A percentile compares a stretch with the other conserved stretches of the same genome.
Evolutionary conservation across 2,329 filamentous ascomycete genomes (phyloP).

Genomic region (Phoma herbarum): DNA sequence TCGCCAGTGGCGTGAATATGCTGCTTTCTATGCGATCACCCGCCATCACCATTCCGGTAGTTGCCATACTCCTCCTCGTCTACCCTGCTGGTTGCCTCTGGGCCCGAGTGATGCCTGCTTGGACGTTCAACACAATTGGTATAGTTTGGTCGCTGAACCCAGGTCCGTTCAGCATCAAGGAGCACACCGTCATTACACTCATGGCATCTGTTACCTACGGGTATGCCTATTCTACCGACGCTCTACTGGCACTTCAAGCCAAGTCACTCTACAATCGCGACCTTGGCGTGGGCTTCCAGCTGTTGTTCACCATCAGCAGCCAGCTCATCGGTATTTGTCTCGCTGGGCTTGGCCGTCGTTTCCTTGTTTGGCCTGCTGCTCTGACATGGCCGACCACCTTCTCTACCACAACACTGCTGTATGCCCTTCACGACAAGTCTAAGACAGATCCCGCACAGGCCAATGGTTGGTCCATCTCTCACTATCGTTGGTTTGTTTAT

Average conservation of each 20-base stretch:
- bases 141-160: conserved; percentile 66
- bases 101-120: conserved; percentile 65
- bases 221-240: conserved; percentile 76
- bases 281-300: conserved; percentile 34
- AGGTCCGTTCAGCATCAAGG: conserved; percentile 69
- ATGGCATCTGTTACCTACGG: conserved; percentile 67
- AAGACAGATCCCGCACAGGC: conserved; percentile 30
- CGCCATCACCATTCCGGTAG: conserved; percentile 38
- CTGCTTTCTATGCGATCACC: conserved; percentile 46
- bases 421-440: conserved; percentile 37
- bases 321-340: conserved; percentile 14
- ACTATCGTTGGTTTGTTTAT: conserved; percentile 36
- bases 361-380: conserved; percentile 14
- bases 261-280: conserved; percentile 75
- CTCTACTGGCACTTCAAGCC: conserved; percentile 66
- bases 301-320: conserved; percentile 25
- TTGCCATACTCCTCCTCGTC: conserved; percentile 51
- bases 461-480: conserved; percentile 36
- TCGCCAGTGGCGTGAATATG: conserved; percentile 41
- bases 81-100: conserved; percentile 59
- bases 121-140: conserved; percentile 61
- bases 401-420: conserved; percentile 24
- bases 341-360: conserved; percentile 11
- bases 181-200: conserved; percentile 68
- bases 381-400: conserved; percentile 7